Percentiles rank a stretch among this genome's conserved stretches.
Conservation (phyloP, 2,329 filamentous ascomycete species). For the Botrytis cinerea region DNA sequence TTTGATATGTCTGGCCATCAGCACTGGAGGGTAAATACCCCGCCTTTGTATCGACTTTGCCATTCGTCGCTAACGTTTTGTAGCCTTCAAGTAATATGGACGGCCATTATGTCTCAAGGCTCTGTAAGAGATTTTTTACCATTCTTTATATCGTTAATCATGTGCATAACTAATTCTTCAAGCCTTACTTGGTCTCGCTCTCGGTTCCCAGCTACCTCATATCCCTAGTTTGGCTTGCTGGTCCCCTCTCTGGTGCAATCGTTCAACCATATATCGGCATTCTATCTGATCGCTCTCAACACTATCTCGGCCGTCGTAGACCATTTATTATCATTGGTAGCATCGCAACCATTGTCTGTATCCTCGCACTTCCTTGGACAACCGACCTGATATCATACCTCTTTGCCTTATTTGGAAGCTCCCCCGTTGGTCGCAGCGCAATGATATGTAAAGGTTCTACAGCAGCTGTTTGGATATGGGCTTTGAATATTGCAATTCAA, state of each 20-base stretch:
- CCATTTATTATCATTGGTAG: conserved; percentile 55
- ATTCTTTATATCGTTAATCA: neutral
- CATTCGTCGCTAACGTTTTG: conserved; percentile 1
- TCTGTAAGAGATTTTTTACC: conserved; percentile 18
- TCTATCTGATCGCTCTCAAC: conserved; percentile 52
- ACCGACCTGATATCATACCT: conserved; percentile 43
- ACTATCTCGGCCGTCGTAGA: conserved; percentile 48
- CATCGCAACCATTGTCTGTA: conserved; percentile 50
- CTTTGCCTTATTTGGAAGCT: neutral
- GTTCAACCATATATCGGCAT: conserved; percentile 57
- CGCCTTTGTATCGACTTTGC: neutral
- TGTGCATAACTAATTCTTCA: conserved; percentile 5
- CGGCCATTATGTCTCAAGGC: conserved; percentile 26
- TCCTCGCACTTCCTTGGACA: conserved; percentile 53
- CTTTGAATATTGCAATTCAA: conserved; percentile 42
- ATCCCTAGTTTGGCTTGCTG: conserved; percentile 57
- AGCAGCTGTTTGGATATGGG: conserved; percentile 36
- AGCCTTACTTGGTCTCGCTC: conserved; percentile 45
- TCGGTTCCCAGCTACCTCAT: conserved; percentile 54
- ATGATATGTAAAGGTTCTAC: conserved; percentile 15
- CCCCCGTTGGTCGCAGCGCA: neutral
- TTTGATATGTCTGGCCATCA: conserved; percentile 20
- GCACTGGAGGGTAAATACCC: conserved; percentile 22
- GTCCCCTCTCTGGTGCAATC: conserved; percentile 53
- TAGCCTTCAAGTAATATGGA: conserved; percentile 27